Evolutionary conservation across 257 asterid species (phyloP), one percentile per base, ranked within the genome.

Genomic region (Nicotiana knightiana): DNA sequence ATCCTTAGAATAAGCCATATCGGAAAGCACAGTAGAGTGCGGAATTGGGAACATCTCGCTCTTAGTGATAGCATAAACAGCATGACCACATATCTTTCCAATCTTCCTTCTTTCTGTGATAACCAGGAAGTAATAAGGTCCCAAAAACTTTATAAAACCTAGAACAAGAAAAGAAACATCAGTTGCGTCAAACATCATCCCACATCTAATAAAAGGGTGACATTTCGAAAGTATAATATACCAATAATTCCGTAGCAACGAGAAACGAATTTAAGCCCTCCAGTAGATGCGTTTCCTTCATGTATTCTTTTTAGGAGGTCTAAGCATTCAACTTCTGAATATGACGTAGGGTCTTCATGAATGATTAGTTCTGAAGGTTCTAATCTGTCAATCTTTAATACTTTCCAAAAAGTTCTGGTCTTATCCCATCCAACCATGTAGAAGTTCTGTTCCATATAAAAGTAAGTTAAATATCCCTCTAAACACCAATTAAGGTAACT

Each of bases 61-160:
- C 90, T 92, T 89, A 76, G 91, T 88, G 76, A 96, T 62, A 30
- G 97, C 82, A 86, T 94, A 96, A 21, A 96, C 88, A 37, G 94
- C 89, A 86, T 96, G 98, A 80, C 97, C 99, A 81, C 99, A 90
- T 77, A 96, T 93, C 26, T 86, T 84, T 89, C 99, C 98, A 18
- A 93, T 92, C 91, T 92, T 89, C 92, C 86, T 90, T 86, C 97
- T 89, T 83, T 93, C 88, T 67, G 97, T 94, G 85, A 96, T 91
- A 86, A 96, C 92, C 68, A 94, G 84, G 93, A 96, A 90, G 90
- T 96, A 94, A 88, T 94, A 89, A 57, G 99, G 97, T 77, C 97
- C 98, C 97, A 94, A 90, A 87, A 96, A 91, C 85, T 89, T 96
- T 64, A 94, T 83, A 85, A 96, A 94, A 28, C 99, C 99, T 96